Evolutionary conservation across 2,329 filamentous ascomycete species (phyloP), one percentile per base, ranked within the genome.

Genomic region (Cytospora mali): DNA sequence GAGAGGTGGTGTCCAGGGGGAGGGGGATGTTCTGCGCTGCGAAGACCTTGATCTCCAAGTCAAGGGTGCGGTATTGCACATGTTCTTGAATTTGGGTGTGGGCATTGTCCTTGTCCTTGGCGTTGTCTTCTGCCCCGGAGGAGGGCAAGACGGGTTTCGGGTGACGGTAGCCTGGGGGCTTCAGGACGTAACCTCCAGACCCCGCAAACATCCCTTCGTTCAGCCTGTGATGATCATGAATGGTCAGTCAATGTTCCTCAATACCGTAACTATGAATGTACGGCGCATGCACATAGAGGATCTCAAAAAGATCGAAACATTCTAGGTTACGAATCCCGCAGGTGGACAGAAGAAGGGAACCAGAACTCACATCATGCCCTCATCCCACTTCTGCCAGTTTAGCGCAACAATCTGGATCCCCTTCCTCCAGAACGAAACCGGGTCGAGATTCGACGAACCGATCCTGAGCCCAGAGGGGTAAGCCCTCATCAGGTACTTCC

Each of bases 341-440:
- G 5, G n/a, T 23, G 42, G 13, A n/a, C n/a, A 21, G n/a, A 10
- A 23, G n/a, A 46, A 21, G 23, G 25, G 21, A 13, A n/a, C 4
- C 14, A 21, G 6, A 23, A 65, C 63, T 60, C 39, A 65, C 94
- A 97, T 97, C 88, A 96, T 96, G 33, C 92, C 93, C 69, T 92
- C 89, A 71, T 97, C 93, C 75, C 90, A 88, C 65, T 88, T 89
- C 75, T 98, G 93, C 92, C 93, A 98, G 76, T 97, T 97, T 65
- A 98, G 80, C 0, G 93, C 93, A 1, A 96, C 92, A 69, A 97
- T 89, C 75, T 97, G 93, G 3, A 96, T 89, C 16, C 93, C 93
- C 67, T 91, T 88, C 33, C 92, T 84, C 93, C 93, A 97, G 75
- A 93, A 95, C 4, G 89, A 82, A 0, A 87, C 85, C 5, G 94